Evolutionary conservation across 805 yeast genomes (phyloP).

Genomic region (Pichia exigua): DNA sequence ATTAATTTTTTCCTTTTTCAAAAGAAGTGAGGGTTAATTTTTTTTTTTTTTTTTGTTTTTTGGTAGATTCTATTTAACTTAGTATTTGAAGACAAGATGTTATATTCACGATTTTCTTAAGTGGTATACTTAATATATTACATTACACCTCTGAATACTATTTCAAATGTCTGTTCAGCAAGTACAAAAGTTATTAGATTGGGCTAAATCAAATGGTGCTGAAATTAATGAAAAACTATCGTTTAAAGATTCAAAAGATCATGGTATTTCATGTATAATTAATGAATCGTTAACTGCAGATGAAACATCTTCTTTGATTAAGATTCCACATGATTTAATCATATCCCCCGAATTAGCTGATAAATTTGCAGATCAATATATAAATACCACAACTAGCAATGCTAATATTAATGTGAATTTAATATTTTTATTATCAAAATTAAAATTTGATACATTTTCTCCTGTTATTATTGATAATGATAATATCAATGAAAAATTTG

Average conservation of each 20-base stretch:
- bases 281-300: conserved; percentile 5
- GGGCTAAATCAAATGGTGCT: conserved; percentile 33
- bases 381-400: neutral
- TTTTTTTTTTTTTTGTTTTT: neutral
- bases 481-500: conserved; percentile 22
- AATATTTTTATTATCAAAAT: conserved; percentile 34
- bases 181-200: conserved; percentile 3
- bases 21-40: neutral
- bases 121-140: neutral
- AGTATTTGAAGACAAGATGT: neutral
- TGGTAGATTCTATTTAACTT: neutral
- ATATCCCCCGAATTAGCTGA: conserved; percentile 32
- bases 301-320: conserved; percentile 22
- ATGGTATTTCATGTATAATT: conserved; percentile 32
- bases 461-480: conserved; percentile 9
- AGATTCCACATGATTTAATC: conserved; percentile 32
- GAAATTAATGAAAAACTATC: conserved; percentile 27
- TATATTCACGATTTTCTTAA: too few relatives aligned
- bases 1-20: neutral
- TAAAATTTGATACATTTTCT: conserved; percentile 30
- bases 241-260: conserved; percentile 24
- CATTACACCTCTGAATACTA: too few relatives aligned
- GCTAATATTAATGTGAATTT: conserved; percentile 29
- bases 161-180: neutral
- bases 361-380: conserved; percentile 17